Evolutionary conservation across 2,329 filamentous ascomycete species (phyloP), one percentile per base, ranked within the genome.

Genomic region (Decorospora gaudefroyi): DNA sequence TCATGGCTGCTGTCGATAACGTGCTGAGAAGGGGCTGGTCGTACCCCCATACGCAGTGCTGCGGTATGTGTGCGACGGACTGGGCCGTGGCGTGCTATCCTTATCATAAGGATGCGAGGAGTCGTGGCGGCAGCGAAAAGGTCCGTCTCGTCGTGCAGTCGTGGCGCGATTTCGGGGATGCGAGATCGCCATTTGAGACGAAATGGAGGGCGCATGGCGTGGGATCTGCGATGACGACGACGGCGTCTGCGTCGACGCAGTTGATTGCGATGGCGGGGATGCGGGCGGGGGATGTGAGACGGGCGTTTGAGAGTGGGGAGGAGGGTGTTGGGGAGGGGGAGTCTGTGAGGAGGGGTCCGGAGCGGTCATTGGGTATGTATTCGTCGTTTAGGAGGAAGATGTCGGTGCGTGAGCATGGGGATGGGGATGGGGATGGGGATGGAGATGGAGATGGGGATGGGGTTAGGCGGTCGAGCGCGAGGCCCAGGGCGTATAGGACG

Each of bases 161-260:
- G 1, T 67, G 63, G 63, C 52, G 64, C 1, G 60, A 66, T 43
- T 21, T 68, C 1, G 64, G 64, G 1, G 21, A 13, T 7, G 63
- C 60, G 0, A 35, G 38, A 16, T 55, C 29, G 4, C 63, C 63
- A 10, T 68, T 68, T 13, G 55, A 65, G 5, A 36, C 41, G 2
- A 23, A 5, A 4, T 68, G 65, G 65, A 47, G 65, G 2, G 56
- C 55, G 1, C 65, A 68, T 44, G 65, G 62, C 0, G 51, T 57
- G n/a, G 46, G 40, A 10, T 16, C 5, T 21, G 25, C 2, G 35
- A 29, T 19, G 42, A 38, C 1, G 17, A 13, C 6, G 19, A 33
- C 11, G 9, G 17, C 42, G 7, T 9, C 30, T 35, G 37, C 41
- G 1, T 29, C 29, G 13, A 42, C 30, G 22, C 49, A 43, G 22